Conservation (phyloP, 495 filamentous ascomycete genomes). For the Opeltia flavorubescens region DNA sequence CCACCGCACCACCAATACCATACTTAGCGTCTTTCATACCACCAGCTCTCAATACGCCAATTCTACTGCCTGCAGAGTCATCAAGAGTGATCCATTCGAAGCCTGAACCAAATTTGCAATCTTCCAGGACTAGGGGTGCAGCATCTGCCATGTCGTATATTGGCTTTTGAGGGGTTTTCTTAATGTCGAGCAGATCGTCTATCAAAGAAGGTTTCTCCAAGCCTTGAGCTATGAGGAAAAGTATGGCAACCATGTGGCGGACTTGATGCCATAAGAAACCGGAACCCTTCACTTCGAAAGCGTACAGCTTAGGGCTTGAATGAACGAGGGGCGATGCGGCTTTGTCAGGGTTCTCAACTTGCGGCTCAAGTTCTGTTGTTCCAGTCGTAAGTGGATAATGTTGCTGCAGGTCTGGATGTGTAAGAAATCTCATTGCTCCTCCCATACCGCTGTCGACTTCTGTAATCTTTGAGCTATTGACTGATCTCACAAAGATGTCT, state of each 20-base stretch:
- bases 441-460: conserved; percentile 39
- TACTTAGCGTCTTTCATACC: conserved; percentile 36
- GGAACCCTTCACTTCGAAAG: conserved; percentile 74
- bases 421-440: conserved; percentile 13
- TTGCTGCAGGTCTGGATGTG: conserved; percentile 2
- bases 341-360: conserved; percentile 14
- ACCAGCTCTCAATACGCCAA: background rate
- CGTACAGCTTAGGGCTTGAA: conserved; percentile 58
- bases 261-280: conserved; percentile 99
- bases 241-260: conserved; percentile 70
- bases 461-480: conserved; percentile 65
- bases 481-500: conserved; percentile 59
- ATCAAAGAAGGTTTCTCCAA: conserved; percentile 64
- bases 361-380: conserved; percentile 4
- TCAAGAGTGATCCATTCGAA: conserved; percentile 69
- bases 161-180: conserved; percentile 55
- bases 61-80: conserved; percentile 28
- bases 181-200: conserved; percentile 54
- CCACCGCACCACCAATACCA: conserved; percentile 52
- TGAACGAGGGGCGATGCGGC: background rate
- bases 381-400: conserved; percentile 3
- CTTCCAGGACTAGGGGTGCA: conserved; percentile 82
- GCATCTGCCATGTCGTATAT: conserved; percentile 83
- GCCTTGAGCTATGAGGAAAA: conserved; percentile 86
- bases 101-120: conserved; percentile 59